Evolutionary conservation across 2,329 filamentous ascomycete genomes (phyloP).

Genomic region (Calonectria leucothoes): DNA sequence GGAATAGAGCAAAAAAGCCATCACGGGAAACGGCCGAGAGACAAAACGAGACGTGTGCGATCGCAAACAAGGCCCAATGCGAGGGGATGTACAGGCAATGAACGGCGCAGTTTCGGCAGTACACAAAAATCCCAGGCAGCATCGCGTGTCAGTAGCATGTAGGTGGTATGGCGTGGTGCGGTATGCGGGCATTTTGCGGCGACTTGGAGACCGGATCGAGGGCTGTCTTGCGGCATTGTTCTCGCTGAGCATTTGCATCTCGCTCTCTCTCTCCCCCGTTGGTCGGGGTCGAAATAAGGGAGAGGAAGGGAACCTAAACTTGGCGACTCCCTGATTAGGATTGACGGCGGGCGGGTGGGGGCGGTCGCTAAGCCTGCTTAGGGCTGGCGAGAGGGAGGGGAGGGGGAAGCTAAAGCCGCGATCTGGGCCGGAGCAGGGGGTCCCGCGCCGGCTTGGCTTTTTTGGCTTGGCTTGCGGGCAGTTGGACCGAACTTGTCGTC

Average conservation of each 20-base stretch:
- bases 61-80: not conserved
- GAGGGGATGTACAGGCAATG: not conserved
- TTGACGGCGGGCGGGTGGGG: conserved; percentile 25
- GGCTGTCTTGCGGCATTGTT: conserved; percentile 5
- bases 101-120: not conserved
- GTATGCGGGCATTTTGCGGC: not conserved
- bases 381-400: conserved; percentile 26
- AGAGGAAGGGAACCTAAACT: conserved; percentile 3
- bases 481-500: not conserved
- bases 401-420: conserved; percentile 17
- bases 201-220: not conserved
- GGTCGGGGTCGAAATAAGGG: conserved; percentile 23
- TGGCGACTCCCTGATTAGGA: conserved; percentile 36
- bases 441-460: conserved; percentile 33
- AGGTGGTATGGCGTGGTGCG: not conserved
- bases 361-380: conserved; percentile 22
- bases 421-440: conserved; percentile 34
- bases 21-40: not conserved
- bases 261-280: too few relatives aligned
- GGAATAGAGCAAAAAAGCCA: not conserved
- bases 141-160: not conserved
- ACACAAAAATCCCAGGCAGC: not conserved
- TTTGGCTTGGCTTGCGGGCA: conserved; percentile 9
- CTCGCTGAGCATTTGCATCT: not conserved
- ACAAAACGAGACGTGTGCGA: not conserved